Evolutionary conservation across 2,329 filamentous ascomycete genomes (phyloP).

Genomic region (Sodiomyces alkalinus): DNA sequence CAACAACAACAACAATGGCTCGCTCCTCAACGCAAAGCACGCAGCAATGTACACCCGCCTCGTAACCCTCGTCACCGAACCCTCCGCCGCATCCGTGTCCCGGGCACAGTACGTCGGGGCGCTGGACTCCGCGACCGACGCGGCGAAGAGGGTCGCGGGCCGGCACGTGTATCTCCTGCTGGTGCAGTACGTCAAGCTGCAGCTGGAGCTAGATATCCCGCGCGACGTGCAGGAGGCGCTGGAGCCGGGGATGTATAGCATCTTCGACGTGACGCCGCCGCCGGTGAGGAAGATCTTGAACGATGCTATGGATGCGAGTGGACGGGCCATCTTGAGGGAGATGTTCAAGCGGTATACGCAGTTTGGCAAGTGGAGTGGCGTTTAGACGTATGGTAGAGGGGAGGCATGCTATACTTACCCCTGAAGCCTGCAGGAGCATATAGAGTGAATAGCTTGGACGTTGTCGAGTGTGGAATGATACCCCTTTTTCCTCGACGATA

Average conservation of each 20-base stretch:
- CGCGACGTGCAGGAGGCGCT: constrained; percentile 37
- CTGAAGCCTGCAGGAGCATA: too few relatives aligned
- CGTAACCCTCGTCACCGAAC: constrained; percentile 44
- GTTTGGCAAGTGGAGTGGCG: constrained; percentile 49
- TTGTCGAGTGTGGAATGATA: too few relatives aligned
- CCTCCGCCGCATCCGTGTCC: constrained; percentile 38
- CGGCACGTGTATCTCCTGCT: constrained; percentile 47
- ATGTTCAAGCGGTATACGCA: constrained; percentile 44
- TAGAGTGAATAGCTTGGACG: too few relatives aligned
- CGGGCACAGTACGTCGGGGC: constrained; percentile 25
- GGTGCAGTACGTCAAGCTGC: constrained; percentile 43
- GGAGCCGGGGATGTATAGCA: constrained; percentile 40
- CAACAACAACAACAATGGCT: too few relatives aligned
- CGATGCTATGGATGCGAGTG: constrained; percentile 43
- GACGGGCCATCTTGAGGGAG: constrained; percentile 41
- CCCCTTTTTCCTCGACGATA: too few relatives aligned
- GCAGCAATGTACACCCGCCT: constrained; percentile 39
- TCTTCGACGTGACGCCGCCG: constrained; percentile 41
- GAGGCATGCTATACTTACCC: too few relatives aligned
- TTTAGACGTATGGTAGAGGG: too few relatives aligned
- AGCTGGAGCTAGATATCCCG: constrained; percentile 38
- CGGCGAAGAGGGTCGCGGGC: constrained; percentile 44
- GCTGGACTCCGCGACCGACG: constrained; percentile 45
- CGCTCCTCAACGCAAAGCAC: constrained; percentile 21
- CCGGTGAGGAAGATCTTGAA: constrained; percentile 41